Evolutionary conservation across 2,329 filamentous ascomycete genomes (phyloP), one percentile per base, ranked within the genome.

Genomic region (Penicillium paneum): DNA sequence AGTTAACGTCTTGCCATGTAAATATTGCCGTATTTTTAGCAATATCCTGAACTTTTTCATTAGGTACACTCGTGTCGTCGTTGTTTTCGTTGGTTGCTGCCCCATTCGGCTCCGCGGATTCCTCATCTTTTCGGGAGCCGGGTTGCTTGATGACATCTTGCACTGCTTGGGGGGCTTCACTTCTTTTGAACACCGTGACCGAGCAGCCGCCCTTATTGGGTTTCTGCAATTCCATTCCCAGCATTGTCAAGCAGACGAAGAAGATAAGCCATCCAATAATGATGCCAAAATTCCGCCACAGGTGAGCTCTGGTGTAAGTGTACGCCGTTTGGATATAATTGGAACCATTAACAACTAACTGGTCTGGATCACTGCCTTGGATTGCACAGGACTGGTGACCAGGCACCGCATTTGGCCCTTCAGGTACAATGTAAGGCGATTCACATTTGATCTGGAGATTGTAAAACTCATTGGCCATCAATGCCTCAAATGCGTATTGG

Each of bases 1-100:
- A 96, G 67, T 87, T 90, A 56, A 97, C 84, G 60, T 89, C 80
- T 69, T 93, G 89, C 88, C 91, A 96, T 0, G 91, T 96, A 56
- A 96, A 79, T n/a, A 91, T 78, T 34, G 85, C 83, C 46, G 87
- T 83, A 56, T 87, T 87, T 64, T 82, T 83, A 1, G 82, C 82
- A 13, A 88, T 80, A 2, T 78, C 77, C 32, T 79, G 71, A 40
- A 78, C 71, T 49, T 73, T 67, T n/a, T 66, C 51, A 7, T 62
- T 54, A 7, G 58, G 49, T 28, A 66, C 50, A 11, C 61, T 54
- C 3, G 55, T 51, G 3, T 58, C 41, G 24, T 65, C 24, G 29
- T 67, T 58, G n/a, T 60, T 49, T 8, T 54, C 31, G 11, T 63
- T 66, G 15, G 56, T 34, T 4, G 44, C 48, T 17, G 52, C 43